Base-by-base conservation (phyloP, 23 red algal genomes). In the Agarophyton chilense region DNA sequence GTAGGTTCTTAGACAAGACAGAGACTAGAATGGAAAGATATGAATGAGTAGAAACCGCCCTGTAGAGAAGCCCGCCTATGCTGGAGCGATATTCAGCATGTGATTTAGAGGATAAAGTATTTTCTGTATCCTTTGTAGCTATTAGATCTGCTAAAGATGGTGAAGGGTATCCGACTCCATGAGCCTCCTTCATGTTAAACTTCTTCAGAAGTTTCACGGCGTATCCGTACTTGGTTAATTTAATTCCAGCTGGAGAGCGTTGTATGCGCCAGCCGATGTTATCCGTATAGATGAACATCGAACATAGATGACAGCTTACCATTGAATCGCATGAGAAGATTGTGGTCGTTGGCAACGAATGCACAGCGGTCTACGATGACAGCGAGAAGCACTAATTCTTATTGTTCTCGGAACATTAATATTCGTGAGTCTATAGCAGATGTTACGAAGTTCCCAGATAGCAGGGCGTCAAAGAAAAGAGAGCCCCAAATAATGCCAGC, bases 401-500 rank as follows among this genome's bases (percentile, higher is more conserved):
- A 6, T 6, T 74, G 7, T n/a, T 74, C 34, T 7, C 36, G 36
- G 38, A 12, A 38, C 43, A 77, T 51, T 16, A 77, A 77, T 4
- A 77, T 13, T 10, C 32, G 72, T 44, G 41, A 4, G 36, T 77
- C 72, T 2, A 52, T 39, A 11, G 25, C 4, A 3, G 72, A 47
- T 11, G 41, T 29, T 35, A 51, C 47, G 22, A 77, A 77, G 36
- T 49, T 49, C 72, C 34, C 38, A 9, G 18, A 51, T 21, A 25
- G 24, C 2, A 58, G 43, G 2, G 45, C 52, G 18, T 54, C 39
- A 10, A 19, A 60, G 28, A 76, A 32, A 0, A 87, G 14, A 6
- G 82, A 87, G 4, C 44, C 63, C 82, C 33, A 87, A 7, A 76
- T 74, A 11, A 14, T 33, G 8, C 43, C 82, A 32, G 82, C 42